Base-by-base conservation (phyloP, 805 yeast species). In the Cyberlindnera euphorbiae region DNA sequence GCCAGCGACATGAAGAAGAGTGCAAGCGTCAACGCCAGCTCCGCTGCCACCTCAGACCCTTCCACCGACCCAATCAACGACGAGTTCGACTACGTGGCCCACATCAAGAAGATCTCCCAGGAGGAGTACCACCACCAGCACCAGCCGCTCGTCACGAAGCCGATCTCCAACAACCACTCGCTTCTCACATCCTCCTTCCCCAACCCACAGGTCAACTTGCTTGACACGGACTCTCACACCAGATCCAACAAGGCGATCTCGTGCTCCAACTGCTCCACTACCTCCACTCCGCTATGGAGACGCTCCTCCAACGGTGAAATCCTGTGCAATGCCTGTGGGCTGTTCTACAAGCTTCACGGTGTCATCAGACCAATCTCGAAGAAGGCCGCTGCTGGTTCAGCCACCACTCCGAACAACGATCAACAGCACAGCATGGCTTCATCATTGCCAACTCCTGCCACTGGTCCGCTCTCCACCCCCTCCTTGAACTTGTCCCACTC, bases 201-300 rank as follows among this genome's bases (percentile, higher is more conserved):
- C 14, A 42, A 36, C 30, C 41, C 45, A 5, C 47, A 44, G 30
- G 41, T 28, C 24, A 37, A 36, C 36, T 29, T 36, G 16, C 27
- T 36, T 26, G 42, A 37, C 13, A 28, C 42, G 12, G n/a, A n/a
- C 28, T 22, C 30, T 6, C 16, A 28, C 26, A 26, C 6, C 8
- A 26, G 8, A 21, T 3, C 35, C 8, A 23, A 33, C 27, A 39
- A 35, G 18, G 30, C 42, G 10, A 43, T 44, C 28, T 28, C 40
- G 5, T 89, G 97, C 60, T 77, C 89, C 13, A 89, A 89, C 61
- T 90, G 97, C 61, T 79, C 80, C 46, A 90, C 97, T 0, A 75
- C 71, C 34, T 86, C 90, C 8, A 90, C 97, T 0, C 97, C 97
- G 2, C 59, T 90, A n/a, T 90, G 97, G 97, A 68, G 97, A 47